A percentile compares a stretch with the other conserved stretches of the same genome.
Evolutionary conservation across 257 asterid genomes (phyloP).

Genomic region (Marsdenia floribunda): DNA sequence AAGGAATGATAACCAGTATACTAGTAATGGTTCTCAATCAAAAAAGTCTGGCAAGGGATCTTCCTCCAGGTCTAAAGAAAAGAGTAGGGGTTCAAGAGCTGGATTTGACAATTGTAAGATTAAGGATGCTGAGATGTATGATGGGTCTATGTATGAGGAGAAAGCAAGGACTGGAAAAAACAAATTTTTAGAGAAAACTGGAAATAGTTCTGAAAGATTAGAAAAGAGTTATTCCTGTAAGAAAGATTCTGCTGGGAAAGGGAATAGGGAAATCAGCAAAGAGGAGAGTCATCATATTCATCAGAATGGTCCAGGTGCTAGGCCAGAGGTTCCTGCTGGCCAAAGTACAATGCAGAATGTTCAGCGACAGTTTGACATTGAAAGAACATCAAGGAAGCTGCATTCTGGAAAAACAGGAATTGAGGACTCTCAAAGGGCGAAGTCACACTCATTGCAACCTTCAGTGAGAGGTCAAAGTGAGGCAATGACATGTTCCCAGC

Average conservation of each 20-base stretch:
- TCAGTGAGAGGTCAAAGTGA: slow-evolving; percentile 57
- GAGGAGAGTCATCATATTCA: slow-evolving; percentile 44
- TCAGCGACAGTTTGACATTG: slow-evolving; percentile 39
- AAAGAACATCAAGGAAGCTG: slow-evolving; percentile 44
- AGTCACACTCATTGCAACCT: slow-evolving; percentile 72
- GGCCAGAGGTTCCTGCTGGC: slow-evolving; percentile 30
- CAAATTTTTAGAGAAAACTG: slow-evolving; percentile 47
- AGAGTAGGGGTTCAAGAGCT: slow-evolving; percentile 40
- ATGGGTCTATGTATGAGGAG: slow-evolving; percentile 45
- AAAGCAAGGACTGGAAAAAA: slow-evolving; percentile 56
- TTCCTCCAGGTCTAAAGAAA: slow-evolving; percentile 63
- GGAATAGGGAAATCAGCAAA: slow-evolving; percentile 41
- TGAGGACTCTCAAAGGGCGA: slow-evolving; percentile 51
- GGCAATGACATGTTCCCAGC: slow-evolving; percentile 27
- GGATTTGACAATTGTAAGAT: slow-evolving; percentile 40
- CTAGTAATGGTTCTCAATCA: slow-evolving; percentile 34
- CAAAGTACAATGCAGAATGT: slow-evolving; percentile 45
- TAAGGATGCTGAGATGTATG: slow-evolving; percentile 39
- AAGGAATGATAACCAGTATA: slow-evolving; percentile 33
- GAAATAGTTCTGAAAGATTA: slow-evolving; percentile 36
- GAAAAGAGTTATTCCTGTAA: slow-evolving; percentile 39
- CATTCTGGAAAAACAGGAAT: slow-evolving; percentile 29
- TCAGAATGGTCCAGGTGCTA: slow-evolving; percentile 30
- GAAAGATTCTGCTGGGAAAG: slow-evolving; percentile 55
- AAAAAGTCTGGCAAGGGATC: slow-evolving; percentile 59